Percentiles rank a stretch among this genome's conserved stretches.
phyloP scores from a whole-genome alignment of 306 rosid genomes.

The Cucurbita ficifolia region DNA sequence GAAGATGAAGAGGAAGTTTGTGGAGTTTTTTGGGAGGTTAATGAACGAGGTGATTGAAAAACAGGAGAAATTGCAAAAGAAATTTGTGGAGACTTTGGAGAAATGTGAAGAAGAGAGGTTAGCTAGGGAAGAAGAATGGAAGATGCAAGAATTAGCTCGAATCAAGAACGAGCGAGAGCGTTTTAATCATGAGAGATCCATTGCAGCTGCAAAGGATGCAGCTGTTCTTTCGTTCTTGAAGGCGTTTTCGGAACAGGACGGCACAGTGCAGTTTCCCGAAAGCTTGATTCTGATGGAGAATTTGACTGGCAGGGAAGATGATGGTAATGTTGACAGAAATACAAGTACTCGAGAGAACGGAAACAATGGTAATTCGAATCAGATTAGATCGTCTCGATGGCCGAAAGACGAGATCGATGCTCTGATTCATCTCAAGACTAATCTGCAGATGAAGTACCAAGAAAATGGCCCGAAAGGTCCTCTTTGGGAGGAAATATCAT shows the following conservation, averaged over 20 bases:
- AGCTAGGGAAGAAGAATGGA: slow-evolving; percentile 67
- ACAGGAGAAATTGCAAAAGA: slow-evolving; percentile 55
- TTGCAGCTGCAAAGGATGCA: slow-evolving; percentile 65
- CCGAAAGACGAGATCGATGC: slow-evolving; percentile 73
- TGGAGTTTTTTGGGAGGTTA: slow-evolving; percentile 34
- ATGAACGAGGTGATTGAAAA: slow-evolving; percentile 56
- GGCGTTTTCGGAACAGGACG: slow-evolving; percentile 31
- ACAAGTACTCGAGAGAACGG: slow-evolving; percentile 19
- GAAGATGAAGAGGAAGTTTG: slow-evolving; percentile 39
- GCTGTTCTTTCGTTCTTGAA: slow-evolving; percentile 50
- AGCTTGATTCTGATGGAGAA: slow-evolving; percentile 5
- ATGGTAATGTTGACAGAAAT: slow-evolving; percentile 12
- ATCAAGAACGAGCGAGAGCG: slow-evolving; percentile 42
- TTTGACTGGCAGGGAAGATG: slow-evolving; percentile 17
- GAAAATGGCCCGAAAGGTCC: slow-evolving; percentile 52
- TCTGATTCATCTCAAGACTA: slow-evolving; percentile 51
- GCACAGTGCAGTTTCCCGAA: slow-evolving; percentile 7
- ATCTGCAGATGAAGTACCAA: slow-evolving; percentile 33
- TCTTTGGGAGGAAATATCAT: slow-evolving; percentile 66
- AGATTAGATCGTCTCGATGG: slow-evolving; percentile 48
- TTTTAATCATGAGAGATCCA: slow-evolving; percentile 56
- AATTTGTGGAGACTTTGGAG: slow-evolving; percentile 48
- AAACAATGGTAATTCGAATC: slow-evolving; percentile 22
- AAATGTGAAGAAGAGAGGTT: slow-evolving; percentile 53
- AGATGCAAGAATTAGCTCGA: slow-evolving; percentile 44